Evolutionary conservation across 345 rosid genomes (phyloP), one percentile per base, ranked within the genome.

Genomic region (Citrus cavaleriei): DNA sequence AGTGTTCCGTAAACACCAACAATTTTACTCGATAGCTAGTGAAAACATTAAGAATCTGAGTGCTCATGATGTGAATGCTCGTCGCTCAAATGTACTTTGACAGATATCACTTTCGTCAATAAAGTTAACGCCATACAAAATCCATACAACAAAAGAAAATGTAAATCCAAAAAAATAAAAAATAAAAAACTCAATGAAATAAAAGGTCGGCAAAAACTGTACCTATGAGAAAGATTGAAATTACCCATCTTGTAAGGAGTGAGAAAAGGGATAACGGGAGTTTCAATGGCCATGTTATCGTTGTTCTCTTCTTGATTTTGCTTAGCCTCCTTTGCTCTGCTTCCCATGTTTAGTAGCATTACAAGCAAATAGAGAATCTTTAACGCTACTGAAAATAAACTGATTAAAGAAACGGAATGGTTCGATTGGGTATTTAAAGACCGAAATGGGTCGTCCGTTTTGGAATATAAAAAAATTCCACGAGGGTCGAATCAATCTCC

Each of bases 141-240:
- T 61, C 34, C 34, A 61, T 10, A 54, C 58, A 54, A 19, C 1
- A 54, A 54, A 54, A 54, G 58, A 16, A 61, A 61, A 13, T 61
- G 38, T 32, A 34, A 32, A 30, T 21, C 3, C 35, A 3, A 65
- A 21, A 34, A 18, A 32, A 6, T 7, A 7, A 68, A 68, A 37
- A 37, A 37, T 37, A 1, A 38, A 37, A 4, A 68, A 22, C 25
- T 38, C 13, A 35, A 64, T 64, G 12, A 2, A 64, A 16, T 2
- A 18, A 32, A 5, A 2, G n/a, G 40, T 1, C 12, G 9, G 12
- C 24, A 5, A 3, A 24, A 42, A 12, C 7, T 25, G 3, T 0
- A 85, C 88, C 85, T 82, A 63, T 85, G 84, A 70, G 85, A 82
- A 70, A 80, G 88, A 75, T 71, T 65, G 80, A 85, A 85, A 16